Base-by-base conservation (phyloP, 495 filamentous ascomycete genomes). In the Trichoderma virens region DNA sequence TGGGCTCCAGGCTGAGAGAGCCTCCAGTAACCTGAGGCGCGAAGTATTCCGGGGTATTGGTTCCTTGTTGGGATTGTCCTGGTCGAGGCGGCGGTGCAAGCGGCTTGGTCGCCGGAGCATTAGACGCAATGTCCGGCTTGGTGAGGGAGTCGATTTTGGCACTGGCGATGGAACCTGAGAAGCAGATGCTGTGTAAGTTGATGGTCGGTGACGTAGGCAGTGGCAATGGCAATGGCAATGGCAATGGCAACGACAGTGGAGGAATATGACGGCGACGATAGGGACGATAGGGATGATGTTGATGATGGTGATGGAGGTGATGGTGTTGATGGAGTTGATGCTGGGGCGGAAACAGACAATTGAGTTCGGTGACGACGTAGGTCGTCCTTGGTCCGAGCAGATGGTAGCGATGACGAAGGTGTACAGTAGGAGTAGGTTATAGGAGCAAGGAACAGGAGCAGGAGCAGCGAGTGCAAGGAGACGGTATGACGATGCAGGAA, bases 81-180 rank as follows among this genome's bases (percentile, higher is more conserved):
- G 91, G 91, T 74, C 89, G 90, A 59, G 90, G 89, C 68, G 91
- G 90, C 67, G 90, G 90, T 65, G 88, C 88, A 73, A 94, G 84
- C 34, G 86, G 85, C 68, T 83, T 79, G 67, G 83, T 80, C 64
- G 67, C 34, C 67, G 76, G 73, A 67, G 72, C 70, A 74, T 73
- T 76, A 62, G 72, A 66, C 56, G 68, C 67, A 71, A 68, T 69
- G 72, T 75, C 73, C 69, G 71, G 65, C 62, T 76, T 80, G 62
- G 67, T 62, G 61, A 72, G 60, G 23, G 62, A 59, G 61, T 79
- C 78, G 39, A 70, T 60, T 67, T 78, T 78, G 60, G 75, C 67
- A 59, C 79, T 76, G 69, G 73, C 59, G 23, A 63, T 61, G 31
- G 66, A 35, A 59, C 69, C 74, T 73, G 64, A 7, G 59, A 61